Evolutionary conservation across 768 basidiomycete genomes (phyloP).

Genomic region (Amanita subjunquillea): DNA sequence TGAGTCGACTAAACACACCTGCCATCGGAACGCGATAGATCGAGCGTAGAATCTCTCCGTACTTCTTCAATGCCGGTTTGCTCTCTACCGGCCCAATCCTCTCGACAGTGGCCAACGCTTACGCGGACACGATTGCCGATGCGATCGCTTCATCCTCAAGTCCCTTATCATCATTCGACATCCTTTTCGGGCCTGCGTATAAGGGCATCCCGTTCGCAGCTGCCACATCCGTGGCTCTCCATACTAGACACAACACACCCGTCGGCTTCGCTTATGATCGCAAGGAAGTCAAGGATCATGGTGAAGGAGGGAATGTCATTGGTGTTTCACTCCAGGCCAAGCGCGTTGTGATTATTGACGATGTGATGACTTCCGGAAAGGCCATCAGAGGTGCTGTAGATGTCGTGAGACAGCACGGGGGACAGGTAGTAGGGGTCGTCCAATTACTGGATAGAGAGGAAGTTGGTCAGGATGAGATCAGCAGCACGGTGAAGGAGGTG

Average conservation of each 20-base stretch:
- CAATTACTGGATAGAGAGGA: constrained; percentile 85
- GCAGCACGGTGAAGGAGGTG: constrained; percentile 77
- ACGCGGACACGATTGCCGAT: constrained; percentile 66
- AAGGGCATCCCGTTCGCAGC: constrained; percentile 95
- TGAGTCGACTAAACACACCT: constrained; percentile 23
- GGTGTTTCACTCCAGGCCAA: constrained; percentile 77
- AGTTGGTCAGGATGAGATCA: constrained; percentile 55
- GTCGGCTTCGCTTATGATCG: constrained; percentile 89
- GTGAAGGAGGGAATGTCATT: constrained; percentile 88
- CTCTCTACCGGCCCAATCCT: constrained; percentile 80
- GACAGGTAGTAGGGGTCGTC: constrained; percentile 81
- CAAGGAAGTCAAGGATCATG: constrained; percentile 94
- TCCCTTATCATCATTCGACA: constrained; percentile 47
- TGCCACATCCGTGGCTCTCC: constrained; percentile 66
- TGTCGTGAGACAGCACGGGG: constrained; percentile 56
- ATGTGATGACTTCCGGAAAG: constrained; percentile 91
- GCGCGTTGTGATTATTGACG: constrained; percentile 84
- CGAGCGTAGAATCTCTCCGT: constrained; percentile 66
- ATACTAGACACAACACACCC: constrained; percentile 45
- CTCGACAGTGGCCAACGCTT: constrained; percentile 65
- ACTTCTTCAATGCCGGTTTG: constrained; percentile 94
- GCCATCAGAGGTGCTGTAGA: constrained; percentile 81
- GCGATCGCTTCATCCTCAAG: constrained; percentile 25
- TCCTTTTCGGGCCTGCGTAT: constrained; percentile 95
- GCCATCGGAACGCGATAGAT: constrained; percentile 4